Evolutionary conservation across 2,329 filamentous ascomycete genomes (phyloP).

Genomic region (Pseudocercospora crystallina): DNA sequence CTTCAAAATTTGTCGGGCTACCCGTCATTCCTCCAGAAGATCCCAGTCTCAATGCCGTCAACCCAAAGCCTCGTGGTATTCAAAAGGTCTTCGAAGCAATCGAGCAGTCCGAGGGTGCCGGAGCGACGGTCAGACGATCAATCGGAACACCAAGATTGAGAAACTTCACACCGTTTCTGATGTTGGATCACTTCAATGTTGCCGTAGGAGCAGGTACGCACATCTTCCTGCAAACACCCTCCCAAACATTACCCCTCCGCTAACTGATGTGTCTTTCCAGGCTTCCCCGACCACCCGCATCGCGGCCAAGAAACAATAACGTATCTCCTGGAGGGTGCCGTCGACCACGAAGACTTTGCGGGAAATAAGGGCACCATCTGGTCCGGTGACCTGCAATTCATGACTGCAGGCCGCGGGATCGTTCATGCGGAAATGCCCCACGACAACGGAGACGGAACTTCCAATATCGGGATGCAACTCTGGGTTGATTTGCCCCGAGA

Average conservation of each 20-base stretch:
- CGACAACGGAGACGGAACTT: slow-evolving; percentile 69
- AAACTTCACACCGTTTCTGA: slow-evolving; percentile 89
- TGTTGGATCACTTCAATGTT: slow-evolving; percentile 83
- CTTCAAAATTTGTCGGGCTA: slow-evolving; percentile 46
- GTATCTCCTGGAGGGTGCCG: slow-evolving; percentile 79
- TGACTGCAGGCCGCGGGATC: slow-evolving; percentile 90
- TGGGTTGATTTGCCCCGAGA: slow-evolving; percentile 88
- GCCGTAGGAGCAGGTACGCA: slow-evolving; percentile 60
- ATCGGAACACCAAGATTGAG: slow-evolving; percentile 80
- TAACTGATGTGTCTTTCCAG: not conserved
- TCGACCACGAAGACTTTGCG: slow-evolving; percentile 91
- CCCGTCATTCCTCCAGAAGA: slow-evolving; percentile 49
- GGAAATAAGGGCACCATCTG: slow-evolving; percentile 81
- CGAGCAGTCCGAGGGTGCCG: slow-evolving; percentile 84
- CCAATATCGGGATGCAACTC: slow-evolving; percentile 86
- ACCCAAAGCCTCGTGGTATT: slow-evolving; percentile 72
- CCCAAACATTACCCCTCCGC: not conserved
- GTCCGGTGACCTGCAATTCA: slow-evolving; percentile 91
- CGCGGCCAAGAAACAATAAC: slow-evolving; percentile 88
- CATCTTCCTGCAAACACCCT: slow-evolving; percentile 83
- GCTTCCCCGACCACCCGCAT: slow-evolving; percentile 42
- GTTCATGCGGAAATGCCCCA: slow-evolving; percentile 83
- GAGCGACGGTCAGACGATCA: slow-evolving; percentile 80
- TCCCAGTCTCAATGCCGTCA: slow-evolving; percentile 51
- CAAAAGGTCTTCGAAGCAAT: slow-evolving; percentile 78